Evolutionary conservation across 202 grass and related monocot genomes (phyloP).

Genomic region (Hordeum pubiflorum): DNA sequence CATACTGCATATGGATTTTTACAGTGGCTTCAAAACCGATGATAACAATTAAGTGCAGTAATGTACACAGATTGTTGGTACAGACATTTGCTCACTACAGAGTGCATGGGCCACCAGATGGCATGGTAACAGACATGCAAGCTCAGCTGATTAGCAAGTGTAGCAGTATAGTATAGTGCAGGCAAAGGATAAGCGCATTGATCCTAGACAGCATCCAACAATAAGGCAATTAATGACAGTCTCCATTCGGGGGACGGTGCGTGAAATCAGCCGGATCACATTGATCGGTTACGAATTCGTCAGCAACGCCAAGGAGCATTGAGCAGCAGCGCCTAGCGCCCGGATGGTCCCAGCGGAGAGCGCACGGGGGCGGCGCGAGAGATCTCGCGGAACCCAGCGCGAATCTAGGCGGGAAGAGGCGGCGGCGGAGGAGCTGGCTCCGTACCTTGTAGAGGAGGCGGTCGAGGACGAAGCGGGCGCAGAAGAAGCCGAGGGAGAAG

Average conservation of each 20-base stretch:
- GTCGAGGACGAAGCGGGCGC: slow-evolving; percentile 72
- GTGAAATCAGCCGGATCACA: slow-evolving; percentile 20
- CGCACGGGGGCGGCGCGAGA: background rate
- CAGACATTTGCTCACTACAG: background rate
- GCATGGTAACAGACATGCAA: background rate
- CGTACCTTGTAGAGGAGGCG: slow-evolving; percentile 75
- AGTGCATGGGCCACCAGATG: background rate
- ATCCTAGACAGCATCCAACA: background rate
- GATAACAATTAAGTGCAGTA: background rate
- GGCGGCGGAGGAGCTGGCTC: background rate
- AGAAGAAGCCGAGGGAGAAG: slow-evolving; percentile 69
- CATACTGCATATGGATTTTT: slow-evolving; percentile 6
- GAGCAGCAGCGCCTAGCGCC: background rate
- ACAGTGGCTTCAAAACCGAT: background rate
- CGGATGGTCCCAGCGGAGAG: background rate
- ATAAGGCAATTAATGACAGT: slow-evolving; percentile 17
- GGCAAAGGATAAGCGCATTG: slow-evolving; percentile 9
- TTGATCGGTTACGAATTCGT: slow-evolving; percentile 19
- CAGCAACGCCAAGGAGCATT: background rate
- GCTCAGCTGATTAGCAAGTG: background rate
- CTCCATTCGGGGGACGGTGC: background rate
- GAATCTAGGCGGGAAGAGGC: slow-evolving; percentile 24
- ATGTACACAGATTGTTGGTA: background rate
- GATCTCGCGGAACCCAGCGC: slow-evolving; percentile 35
- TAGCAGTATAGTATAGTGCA: background rate